phyloP scores from a whole-genome alignment of 2,329 filamentous ascomycete species.

The Coniella lustricola region DNA sequence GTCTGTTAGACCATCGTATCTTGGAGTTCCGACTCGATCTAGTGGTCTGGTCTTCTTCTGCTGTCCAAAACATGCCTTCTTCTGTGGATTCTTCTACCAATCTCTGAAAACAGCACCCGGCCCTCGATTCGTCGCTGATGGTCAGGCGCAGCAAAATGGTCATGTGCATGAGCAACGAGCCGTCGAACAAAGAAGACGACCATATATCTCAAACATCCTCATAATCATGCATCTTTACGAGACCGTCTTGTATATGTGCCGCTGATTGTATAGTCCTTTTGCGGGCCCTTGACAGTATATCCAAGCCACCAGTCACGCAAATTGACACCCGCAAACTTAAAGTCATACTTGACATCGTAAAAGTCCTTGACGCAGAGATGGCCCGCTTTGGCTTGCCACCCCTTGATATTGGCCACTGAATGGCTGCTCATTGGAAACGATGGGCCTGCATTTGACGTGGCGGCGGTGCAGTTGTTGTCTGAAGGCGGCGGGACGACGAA shows the following conservation, averaged over 20 bases:
- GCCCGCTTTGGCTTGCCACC: slow-evolving; percentile 58
- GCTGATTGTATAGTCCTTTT: slow-evolving; percentile 63
- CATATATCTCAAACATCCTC: no score
- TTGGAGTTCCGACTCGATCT: no score
- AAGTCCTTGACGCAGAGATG: slow-evolving; percentile 67
- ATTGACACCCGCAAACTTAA: slow-evolving; percentile 52
- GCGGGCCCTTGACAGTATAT: slow-evolving; percentile 63
- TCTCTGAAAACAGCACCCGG: no score
- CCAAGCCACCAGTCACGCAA: slow-evolving; percentile 51
- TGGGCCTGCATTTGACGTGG: not conserved
- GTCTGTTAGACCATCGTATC: no score
- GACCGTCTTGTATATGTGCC: slow-evolving; percentile 37
- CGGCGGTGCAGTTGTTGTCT: slow-evolving; percentile 10
- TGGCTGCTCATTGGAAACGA: no score
- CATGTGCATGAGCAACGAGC: no score
- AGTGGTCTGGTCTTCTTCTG: no score
- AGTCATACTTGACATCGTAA: slow-evolving; percentile 64
- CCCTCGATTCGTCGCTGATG: no score
- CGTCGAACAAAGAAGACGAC: no score
- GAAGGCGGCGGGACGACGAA: slow-evolving; percentile 44
- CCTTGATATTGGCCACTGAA: slow-evolving; percentile 29
- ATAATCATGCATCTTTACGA: not conserved
- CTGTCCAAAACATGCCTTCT: no score
- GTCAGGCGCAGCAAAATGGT: no score
- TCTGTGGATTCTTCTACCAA: no score